Evolutionary conservation across 208 protist genomes (phyloP).

Genomic region (Strigomonas galati): DNA sequence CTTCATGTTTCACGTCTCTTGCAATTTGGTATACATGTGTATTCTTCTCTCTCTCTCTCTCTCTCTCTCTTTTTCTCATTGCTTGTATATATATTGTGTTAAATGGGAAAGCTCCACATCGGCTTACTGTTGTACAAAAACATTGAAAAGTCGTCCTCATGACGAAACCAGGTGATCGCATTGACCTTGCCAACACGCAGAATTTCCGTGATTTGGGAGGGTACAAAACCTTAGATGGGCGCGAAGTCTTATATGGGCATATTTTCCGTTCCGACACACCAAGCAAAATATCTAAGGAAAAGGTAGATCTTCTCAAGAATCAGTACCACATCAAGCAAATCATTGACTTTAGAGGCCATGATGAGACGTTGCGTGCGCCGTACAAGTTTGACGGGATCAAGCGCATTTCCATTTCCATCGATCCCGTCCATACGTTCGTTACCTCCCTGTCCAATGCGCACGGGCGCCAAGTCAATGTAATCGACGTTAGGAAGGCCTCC

Average conservation of each 20-base stretch:
- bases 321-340: constrained; percentile 17
- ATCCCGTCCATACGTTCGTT: not conserved
- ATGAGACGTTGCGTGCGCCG: constrained; percentile 19
- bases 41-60: too few species aligned
- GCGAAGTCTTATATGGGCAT: constrained; percentile 22
- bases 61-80: too few species aligned
- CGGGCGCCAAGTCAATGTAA: not conserved
- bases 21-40: too few species aligned
- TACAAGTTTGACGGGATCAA: constrained; percentile 26
- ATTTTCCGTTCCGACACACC: constrained; percentile 40
- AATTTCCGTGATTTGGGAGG: constrained; percentile 54
- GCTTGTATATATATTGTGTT: too few species aligned
- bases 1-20: too few species aligned
- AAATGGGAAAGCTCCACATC: too few species aligned
- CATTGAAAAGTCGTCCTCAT: too few species aligned
- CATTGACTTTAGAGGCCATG: constrained; percentile 36
- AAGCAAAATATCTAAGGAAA: constrained; percentile 8
- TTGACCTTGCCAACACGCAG: constrained; percentile 13
- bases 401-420: constrained; percentile 21
- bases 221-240: constrained; percentile 28
- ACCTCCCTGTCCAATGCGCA: not conserved
- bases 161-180: not conserved
- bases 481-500: not conserved
- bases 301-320: not conserved
- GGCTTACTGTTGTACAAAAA: too few species aligned